Conservation (phyloP, 2,329 filamentous ascomycete genomes). For the Colletotrichum plurivorum region DNA sequence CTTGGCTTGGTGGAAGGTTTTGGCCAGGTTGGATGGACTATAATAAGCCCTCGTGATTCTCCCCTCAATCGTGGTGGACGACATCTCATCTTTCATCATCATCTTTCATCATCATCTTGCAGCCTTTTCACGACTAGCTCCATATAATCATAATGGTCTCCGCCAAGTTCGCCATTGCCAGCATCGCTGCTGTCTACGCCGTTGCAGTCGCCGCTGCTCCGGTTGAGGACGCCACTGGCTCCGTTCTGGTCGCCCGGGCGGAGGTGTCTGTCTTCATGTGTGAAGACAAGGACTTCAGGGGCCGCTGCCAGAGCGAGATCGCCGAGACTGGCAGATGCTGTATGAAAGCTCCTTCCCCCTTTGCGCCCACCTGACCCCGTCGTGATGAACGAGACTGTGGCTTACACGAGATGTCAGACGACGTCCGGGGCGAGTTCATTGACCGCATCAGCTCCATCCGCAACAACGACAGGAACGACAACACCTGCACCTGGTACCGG, state of each 20-base stretch:
- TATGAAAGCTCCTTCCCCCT: neutral
- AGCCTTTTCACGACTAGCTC: neutral
- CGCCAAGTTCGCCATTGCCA: neutral
- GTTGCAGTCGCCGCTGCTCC: conserved; percentile 3
- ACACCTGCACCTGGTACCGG: conserved; percentile 17
- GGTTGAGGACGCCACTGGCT: conserved; percentile 5
- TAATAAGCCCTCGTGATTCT: neutral
- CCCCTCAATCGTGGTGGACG: neutral
- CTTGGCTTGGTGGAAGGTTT: neutral
- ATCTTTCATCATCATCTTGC: neutral
- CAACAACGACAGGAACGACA: conserved; percentile 16
- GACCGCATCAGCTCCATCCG: conserved; percentile 20
- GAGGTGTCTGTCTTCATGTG: conserved; percentile 18
- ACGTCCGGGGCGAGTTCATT: conserved; percentile 6
- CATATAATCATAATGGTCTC: conserved; percentile 12
- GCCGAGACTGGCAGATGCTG: conserved; percentile 18
- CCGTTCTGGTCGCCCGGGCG: conserved; percentile 5
- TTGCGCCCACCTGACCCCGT: neutral
- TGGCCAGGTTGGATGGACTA: neutral
- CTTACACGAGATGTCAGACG: neutral
- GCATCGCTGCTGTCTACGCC: neutral
- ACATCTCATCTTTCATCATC: neutral
- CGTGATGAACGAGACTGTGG: neutral
- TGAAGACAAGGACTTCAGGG: neutral
- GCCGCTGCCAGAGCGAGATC: neutral